Base-by-base conservation (phyloP, 2,329 filamentous ascomycete species). In the Nemania diffusa region DNA sequence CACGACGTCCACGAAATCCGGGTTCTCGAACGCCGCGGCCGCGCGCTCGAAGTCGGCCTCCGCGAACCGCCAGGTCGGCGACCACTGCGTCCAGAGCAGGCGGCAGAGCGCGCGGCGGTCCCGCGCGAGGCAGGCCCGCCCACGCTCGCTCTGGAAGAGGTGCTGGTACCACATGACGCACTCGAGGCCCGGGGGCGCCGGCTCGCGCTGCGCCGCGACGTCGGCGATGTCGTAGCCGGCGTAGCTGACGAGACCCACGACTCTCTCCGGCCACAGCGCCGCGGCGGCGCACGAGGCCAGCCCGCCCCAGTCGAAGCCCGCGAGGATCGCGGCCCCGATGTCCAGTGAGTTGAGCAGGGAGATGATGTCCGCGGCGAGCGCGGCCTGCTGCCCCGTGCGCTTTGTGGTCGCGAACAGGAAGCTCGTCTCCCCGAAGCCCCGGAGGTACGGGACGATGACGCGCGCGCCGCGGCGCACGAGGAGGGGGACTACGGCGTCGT, bases 131-230 rank as follows among this genome's bases (percentile, higher is more conserved):
- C 67, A 69, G 26, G 37, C 46, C 9, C 67, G 59, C 0, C 67
- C 67, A 13, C 64, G 58, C 59, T 69, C 67, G 64, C 63, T 63
- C 67, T 69, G 67, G 64, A 67, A 69, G 0, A 69, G 27, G 37
- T 69, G 67, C 60, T 69, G 67, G 40, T 69, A 69, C 67, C 67
- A 69, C 58, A 60, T 60, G 37, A 67, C 60, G 51, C 64, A 63
- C 55, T 69, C 67, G 3, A 69, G 67, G 6, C 7, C 22, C 1
- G 67, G n/a, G 1, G 67, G 24, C 0, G n/a, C 7, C 9, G 59
- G 55, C 2, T 59, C 51, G 6, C 11, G 57, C 42, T 44, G 5
- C 7, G 37, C 55, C 13, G 44, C 56, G 9, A 69, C 56, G 34
- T 64, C 67, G 20, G 56, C 56, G 64, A 69, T 17, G 29, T 69